Conservation (phyloP, 2,329 filamentous ascomycete species). For the Trichophyton mentagrophytes region DNA sequence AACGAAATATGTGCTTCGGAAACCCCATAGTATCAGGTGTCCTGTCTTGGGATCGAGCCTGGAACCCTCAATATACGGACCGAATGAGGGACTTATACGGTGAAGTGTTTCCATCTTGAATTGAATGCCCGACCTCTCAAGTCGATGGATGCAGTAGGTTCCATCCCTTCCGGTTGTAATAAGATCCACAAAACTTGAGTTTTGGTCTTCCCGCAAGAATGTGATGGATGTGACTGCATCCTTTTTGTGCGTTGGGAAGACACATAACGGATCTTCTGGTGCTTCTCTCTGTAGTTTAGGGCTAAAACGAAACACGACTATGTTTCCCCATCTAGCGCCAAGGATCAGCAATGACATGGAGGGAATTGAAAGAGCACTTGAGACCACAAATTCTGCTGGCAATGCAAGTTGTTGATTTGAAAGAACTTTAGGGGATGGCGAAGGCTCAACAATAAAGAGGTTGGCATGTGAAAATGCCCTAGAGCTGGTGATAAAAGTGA, state of each 20-base stretch:
- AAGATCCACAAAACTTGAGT: constrained; percentile 27
- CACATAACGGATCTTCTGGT: constrained; percentile 9
- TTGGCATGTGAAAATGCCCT: not conserved
- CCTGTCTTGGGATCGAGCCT: constrained; percentile 41
- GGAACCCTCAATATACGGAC: constrained; percentile 61
- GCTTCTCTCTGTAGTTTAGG: not conserved
- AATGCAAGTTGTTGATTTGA: constrained; percentile 47
- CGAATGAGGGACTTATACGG: constrained; percentile 56
- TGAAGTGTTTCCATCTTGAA: constrained; percentile 45
- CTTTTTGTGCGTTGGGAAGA: constrained; percentile 32
- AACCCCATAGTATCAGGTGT: constrained; percentile 64
- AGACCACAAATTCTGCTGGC: constrained; percentile 39
- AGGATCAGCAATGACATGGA: constrained; percentile 32
- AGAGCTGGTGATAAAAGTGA: not conserved
- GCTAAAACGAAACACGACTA: constrained; percentile 36
- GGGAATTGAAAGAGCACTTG: constrained; percentile 34
- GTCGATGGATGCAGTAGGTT: constrained; percentile 52
- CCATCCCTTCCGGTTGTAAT: constrained; percentile 68
- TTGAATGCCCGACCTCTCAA: constrained; percentile 16
- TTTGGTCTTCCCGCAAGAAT: constrained; percentile 13
- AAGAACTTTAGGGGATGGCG: not conserved
- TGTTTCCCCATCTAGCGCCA: constrained; percentile 44
- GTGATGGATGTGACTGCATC: constrained; percentile 58
- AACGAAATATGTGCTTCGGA: constrained; percentile 65
- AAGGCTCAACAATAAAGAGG: constrained; percentile 6